Percentiles rank a stretch among this genome's conserved stretches.
These are phyloP conservation scores for Umbilicus rupestris DNA, from an alignment of 164 flowering plant genomes.

Conservation along the genomic window DNA sequence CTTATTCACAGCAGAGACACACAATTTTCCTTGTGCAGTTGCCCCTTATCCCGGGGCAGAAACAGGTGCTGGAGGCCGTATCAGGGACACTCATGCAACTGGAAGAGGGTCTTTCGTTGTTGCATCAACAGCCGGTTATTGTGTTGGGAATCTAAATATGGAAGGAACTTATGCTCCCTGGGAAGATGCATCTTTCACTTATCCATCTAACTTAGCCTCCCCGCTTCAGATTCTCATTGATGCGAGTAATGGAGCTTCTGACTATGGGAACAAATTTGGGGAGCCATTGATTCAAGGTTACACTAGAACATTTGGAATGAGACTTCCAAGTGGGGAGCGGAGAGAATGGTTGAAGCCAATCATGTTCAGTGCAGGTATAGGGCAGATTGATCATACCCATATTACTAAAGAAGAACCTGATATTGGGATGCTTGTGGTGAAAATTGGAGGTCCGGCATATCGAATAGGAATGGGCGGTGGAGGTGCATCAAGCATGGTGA, in stretches of 20 bases:
- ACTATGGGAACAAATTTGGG: constrained; percentile 95
- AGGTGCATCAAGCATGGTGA: constrained; percentile 97
- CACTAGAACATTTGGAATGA: constrained; percentile 87
- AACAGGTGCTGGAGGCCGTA: constrained; percentile 95
- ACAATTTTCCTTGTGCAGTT: constrained; percentile 96
- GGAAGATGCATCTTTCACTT: constrained; percentile 73
- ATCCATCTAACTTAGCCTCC: constrained; percentile 79
- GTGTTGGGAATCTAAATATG: constrained; percentile 83
- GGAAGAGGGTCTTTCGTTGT: constrained; percentile 86
- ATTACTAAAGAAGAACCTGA: constrained; percentile 86
- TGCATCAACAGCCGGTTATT: constrained; percentile 92
- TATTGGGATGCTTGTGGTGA: constrained; percentile 86
- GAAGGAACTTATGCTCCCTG: constrained; percentile 90
- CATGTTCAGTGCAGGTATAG: constrained; percentile 94
- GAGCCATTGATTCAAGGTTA: constrained; percentile 95
- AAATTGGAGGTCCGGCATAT: constrained; percentile 97
- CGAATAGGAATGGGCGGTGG: constrained; percentile 99
- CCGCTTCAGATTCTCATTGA: constrained; percentile 86
- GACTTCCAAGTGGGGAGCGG: constrained; percentile 82
- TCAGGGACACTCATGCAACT: constrained; percentile 95
- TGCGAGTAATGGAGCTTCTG: constrained; percentile 94
- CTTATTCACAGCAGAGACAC: constrained; percentile 93
- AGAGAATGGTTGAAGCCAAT: constrained; percentile 95
- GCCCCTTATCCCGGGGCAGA: constrained; percentile 98
- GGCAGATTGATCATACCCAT: constrained; percentile 83